phyloP scores from a whole-genome alignment of 2,329 filamentous ascomycete species.

The Colletotrichum eremochloae region DNA sequence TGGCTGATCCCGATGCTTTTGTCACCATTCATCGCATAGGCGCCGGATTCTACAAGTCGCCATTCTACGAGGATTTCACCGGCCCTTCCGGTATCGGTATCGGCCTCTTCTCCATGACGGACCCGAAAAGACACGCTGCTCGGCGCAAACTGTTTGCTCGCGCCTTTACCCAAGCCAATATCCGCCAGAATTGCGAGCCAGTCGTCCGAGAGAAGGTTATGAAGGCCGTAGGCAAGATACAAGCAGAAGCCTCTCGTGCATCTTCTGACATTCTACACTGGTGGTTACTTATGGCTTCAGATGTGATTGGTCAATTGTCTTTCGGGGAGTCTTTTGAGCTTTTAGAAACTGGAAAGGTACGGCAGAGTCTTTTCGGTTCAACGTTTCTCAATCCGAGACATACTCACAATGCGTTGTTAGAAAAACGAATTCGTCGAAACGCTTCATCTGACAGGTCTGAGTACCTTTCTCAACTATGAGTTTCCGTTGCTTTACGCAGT shows the following conservation, averaged over 20 bases:
- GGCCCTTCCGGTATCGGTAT: not conserved
- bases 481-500: conserved; percentile 11
- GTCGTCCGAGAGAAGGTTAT: conserved; percentile 53
- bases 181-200: conserved; percentile 49
- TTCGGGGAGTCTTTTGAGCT: conserved; percentile 69
- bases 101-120: conserved; percentile 16
- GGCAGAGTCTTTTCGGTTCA: conserved; percentile 14
- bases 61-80: conserved; percentile 12
- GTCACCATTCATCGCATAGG: conserved; percentile 33
- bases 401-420: not conserved
- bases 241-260: conserved; percentile 55
- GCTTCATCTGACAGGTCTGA: not conserved
- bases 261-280: conserved; percentile 64
- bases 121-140: conserved; percentile 20
- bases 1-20: conserved; percentile 22
- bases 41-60: conserved; percentile 24
- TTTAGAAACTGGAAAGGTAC: conserved; percentile 63
- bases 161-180: conserved; percentile 53
- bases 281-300: conserved; percentile 67
- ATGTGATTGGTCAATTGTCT: conserved; percentile 65
- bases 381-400: not conserved
- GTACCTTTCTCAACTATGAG: not conserved
- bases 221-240: conserved; percentile 59
- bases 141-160: conserved; percentile 57
- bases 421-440: not conserved